Evolutionary conservation across 2,329 filamentous ascomycete genomes (phyloP).

Genomic region (Ilyonectria mors-panacis): DNA sequence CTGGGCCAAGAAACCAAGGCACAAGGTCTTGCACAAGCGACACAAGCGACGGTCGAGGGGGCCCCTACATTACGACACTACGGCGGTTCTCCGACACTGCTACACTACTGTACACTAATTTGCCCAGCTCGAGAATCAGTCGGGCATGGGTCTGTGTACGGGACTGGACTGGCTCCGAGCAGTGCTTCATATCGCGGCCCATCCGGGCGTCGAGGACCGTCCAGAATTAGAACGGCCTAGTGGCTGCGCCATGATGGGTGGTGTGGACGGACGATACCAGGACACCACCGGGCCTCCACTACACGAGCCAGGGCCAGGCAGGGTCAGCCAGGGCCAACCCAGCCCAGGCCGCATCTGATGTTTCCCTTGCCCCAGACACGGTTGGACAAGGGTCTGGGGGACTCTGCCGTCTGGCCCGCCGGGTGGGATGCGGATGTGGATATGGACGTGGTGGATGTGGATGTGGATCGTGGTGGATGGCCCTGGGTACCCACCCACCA

Average conservation of each 20-base stretch:
- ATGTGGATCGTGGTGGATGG: conserved; percentile 43
- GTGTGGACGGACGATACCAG: conserved; percentile 35
- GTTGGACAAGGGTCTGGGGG: conserved; percentile 47
- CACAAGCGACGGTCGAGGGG: conserved; percentile 24
- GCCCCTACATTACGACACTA: conserved; percentile 13
- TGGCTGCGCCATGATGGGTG: conserved; percentile 54
- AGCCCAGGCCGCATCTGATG: conserved; percentile 44
- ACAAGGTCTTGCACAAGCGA: conserved; percentile 31
- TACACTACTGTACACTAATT: conserved; percentile 45
- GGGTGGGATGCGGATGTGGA: conserved; percentile 37
- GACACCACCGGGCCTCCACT: conserved; percentile 29
- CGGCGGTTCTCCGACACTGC: conserved; percentile 22
- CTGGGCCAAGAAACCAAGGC: conserved; percentile 8
- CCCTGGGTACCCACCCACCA: conserved; percentile 47
- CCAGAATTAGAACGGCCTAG: conserved; percentile 56
- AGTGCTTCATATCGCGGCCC: conserved; percentile 48
- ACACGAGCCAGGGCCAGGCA: conserved; percentile 32
- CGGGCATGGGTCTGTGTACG: conserved; percentile 46
- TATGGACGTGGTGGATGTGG: conserved; percentile 42
- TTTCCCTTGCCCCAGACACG: conserved; percentile 51
- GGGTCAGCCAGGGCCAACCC: conserved; percentile 37
- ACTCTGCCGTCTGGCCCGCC: conserved; percentile 49
- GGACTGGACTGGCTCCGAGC: conserved; percentile 38
- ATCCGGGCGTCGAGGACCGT: conserved; percentile 48
- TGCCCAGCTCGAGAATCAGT: conserved; percentile 49